Evolutionary conservation across 2,329 filamentous ascomycete genomes (phyloP).

Genomic region (Scedosporium dehoogii): DNA sequence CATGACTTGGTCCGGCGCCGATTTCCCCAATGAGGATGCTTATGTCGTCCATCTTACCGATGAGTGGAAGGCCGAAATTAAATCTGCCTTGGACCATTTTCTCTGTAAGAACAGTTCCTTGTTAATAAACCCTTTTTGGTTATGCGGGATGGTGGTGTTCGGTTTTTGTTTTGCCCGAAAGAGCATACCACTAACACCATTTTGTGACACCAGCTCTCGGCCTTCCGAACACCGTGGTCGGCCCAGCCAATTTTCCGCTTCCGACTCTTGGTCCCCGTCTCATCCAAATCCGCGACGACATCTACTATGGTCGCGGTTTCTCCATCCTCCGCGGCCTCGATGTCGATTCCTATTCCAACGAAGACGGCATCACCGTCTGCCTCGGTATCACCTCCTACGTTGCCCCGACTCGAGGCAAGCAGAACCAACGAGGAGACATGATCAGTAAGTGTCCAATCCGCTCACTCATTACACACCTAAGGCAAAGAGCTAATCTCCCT

Average conservation of each 20-base stretch:
- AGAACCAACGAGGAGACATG: slow-evolving; percentile 28
- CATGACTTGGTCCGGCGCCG: slow-evolving; percentile 8
- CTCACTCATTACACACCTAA: slow-evolving; percentile 14
- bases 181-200: not conserved
- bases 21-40: slow-evolving; percentile 3
- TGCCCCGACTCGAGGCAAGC: slow-evolving; percentile 40
- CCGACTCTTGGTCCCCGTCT: slow-evolving; percentile 38
- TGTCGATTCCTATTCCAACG: slow-evolving; percentile 38
- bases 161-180: not conserved
- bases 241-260: slow-evolving; percentile 39
- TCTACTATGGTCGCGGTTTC: slow-evolving; percentile 51
- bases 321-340: slow-evolving; percentile 49
- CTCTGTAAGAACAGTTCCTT: slow-evolving; percentile 5
- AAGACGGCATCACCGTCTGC: slow-evolving; percentile 51
- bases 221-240: slow-evolving; percentile 5
- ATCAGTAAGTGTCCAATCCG: slow-evolving; percentile 19
- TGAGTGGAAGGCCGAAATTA: slow-evolving; percentile 7
- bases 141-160: not conserved
- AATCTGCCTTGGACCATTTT: slow-evolving; percentile 8
- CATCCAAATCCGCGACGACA: slow-evolving; percentile 31
- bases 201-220: not conserved
- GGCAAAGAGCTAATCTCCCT: slow-evolving; percentile 43
- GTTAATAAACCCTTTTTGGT: not conserved
- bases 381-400: slow-evolving; percentile 50
- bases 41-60: slow-evolving; percentile 2